Evolutionary conservation across 2,329 filamentous ascomycete species (phyloP), one percentile per base, ranked within the genome.

Genomic region (Dichotomopilus funicola): DNA sequence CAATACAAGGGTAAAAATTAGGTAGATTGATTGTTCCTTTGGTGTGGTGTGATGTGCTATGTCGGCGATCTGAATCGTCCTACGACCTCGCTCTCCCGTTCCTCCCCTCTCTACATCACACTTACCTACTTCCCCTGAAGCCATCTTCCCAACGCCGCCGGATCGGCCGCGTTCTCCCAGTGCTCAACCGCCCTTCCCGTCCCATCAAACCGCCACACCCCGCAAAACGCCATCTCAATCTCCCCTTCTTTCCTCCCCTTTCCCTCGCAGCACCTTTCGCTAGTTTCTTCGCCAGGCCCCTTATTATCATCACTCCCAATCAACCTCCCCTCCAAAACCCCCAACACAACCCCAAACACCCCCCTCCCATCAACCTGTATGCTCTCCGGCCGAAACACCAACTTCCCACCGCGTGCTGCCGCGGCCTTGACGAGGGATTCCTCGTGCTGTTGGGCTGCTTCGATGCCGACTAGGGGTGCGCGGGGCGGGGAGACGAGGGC

Each of bases 151-250:
- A 61, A 5, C n/a, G 35, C 54, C 10, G 11, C 47, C 33, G 59
- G 48, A 40, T 62, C 56, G 2, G 52, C 43, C n/a, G 57, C 64
- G 34, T 64, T 61, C 46, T 65, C 63, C 55, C 64, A 66, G 45
- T 65, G 64, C 60, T 65, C 63, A 9, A 61, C 56, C 8, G 56
- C 60, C 47, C 37, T 51, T 0, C 40, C 46, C 35, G 4, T 8
- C 27, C n/a, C 40, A 33, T 60, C 54, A 35, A 64, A 65, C 51
- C 54, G 51, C 61, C 64, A 63, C 49, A 64, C 51, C 11, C 62
- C 64, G 41, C 61, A 64, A 49, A 64, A 62, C 4, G 56, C 40
- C 31, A 61, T 51, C 19, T 51, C 56, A 9, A 63, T 46, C 31
- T 45, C 36, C 11, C 47, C 49, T 12, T 34, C 38, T 3, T 41